A percentile compares a stretch with the other conserved stretches of the same genome.
Conservation (phyloP, 2,329 filamentous ascomycete species). For the Rhytidhysteron rufulum region DNA sequence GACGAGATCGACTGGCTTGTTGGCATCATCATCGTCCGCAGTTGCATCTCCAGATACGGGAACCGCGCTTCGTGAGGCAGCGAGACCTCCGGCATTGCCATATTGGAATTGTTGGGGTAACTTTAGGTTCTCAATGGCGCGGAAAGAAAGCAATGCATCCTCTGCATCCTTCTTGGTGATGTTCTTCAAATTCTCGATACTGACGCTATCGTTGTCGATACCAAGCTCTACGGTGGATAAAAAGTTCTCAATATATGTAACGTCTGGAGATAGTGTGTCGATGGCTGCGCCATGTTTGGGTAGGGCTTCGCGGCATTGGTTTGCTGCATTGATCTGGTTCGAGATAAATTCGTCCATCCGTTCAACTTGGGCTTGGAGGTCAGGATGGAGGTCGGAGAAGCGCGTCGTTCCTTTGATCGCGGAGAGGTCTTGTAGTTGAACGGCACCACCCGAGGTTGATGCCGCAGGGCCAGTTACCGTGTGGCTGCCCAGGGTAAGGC, state of each 20-base stretch:
- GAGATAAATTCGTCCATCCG: conserved; percentile 76
- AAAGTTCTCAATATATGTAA: conserved; percentile 60
- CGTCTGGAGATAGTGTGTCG: conserved; percentile 61
- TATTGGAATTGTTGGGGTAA: conserved; percentile 64
- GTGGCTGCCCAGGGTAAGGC: conserved; percentile 17
- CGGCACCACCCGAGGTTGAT: conserved; percentile 19
- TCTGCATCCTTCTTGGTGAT: conserved; percentile 63
- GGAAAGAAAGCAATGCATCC: conserved; percentile 68
- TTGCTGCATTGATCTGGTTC: conserved; percentile 70
- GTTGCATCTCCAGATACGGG: conserved; percentile 12
- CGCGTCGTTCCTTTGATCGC: conserved; percentile 83
- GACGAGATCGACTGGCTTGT: conserved; percentile 42
- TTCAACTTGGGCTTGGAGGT: conserved; percentile 74
- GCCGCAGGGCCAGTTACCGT: conserved; percentile 14
- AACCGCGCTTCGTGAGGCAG: conserved; percentile 24
- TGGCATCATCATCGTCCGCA: conserved; percentile 32
- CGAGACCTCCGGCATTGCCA: conserved; percentile 21
- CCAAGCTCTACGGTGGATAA: conserved; percentile 61
- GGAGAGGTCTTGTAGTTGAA: conserved; percentile 37
- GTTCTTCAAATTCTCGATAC: conserved; percentile 55
- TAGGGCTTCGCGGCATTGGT: conserved; percentile 67
- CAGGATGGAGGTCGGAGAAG: conserved; percentile 83
- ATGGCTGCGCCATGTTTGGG: conserved; percentile 61
- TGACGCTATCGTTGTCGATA: conserved; percentile 59
- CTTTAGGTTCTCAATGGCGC: conserved; percentile 70